Evolutionary conservation across 257 asterid species (phyloP).

Genomic region (Cynanchum wilfordii): DNA sequence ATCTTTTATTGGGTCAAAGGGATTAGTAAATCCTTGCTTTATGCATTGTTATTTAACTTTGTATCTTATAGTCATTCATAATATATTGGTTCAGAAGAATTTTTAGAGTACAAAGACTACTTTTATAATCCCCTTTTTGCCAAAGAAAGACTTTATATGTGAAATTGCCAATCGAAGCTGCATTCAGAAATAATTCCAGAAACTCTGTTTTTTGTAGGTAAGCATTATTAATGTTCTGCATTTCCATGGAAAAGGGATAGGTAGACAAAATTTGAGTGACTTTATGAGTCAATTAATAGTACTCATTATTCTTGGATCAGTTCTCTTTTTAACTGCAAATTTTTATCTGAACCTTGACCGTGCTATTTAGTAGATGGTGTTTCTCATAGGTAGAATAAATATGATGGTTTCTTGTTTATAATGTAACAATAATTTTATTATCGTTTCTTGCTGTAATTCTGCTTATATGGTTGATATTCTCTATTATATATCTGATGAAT

Average conservation of each 20-base stretch:
- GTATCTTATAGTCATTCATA: neutral
- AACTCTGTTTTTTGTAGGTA: neutral
- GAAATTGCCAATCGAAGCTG: neutral
- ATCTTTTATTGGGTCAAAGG: neutral
- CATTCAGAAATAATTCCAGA: neutral
- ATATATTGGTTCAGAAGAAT: neutral
- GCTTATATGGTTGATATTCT: neutral
- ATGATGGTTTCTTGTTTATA: neutral
- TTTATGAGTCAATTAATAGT: neutral
- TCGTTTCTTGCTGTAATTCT: neutral
- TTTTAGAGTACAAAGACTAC: neutral
- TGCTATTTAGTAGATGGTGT: neutral
- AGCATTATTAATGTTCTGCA: neutral
- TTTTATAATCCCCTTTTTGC: neutral
- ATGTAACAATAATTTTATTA: neutral
- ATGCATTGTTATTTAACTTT: neutral
- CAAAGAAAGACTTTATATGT: too few relatives aligned
- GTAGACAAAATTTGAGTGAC: neutral
- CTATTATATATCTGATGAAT: constrained; percentile 10
- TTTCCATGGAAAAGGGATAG: neutral
- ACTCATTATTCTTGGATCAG: neutral
- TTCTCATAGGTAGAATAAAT: neutral
- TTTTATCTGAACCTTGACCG: neutral
- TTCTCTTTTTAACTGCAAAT: neutral
- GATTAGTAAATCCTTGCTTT: neutral